phyloP scores from a whole-genome alignment of 495 filamentous ascomycete species.

The Chlorociboria aeruginascens region DNA sequence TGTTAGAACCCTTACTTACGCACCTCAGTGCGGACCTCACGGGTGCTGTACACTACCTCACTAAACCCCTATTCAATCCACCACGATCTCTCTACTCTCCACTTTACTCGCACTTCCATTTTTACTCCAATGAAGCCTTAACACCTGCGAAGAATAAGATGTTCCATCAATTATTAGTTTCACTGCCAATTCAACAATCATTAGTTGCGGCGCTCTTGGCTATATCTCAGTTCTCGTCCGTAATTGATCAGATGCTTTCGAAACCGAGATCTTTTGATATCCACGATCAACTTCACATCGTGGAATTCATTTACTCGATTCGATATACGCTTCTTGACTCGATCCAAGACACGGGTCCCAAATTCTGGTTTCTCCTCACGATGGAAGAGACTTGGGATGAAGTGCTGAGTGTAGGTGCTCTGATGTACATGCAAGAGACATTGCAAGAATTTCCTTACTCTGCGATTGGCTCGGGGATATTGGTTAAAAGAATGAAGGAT shows the following conservation, averaged over 20 bases:
- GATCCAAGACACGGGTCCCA: background rate
- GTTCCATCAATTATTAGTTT: too few relatives aligned
- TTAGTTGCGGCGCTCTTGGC: too few relatives aligned
- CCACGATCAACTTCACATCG: background rate
- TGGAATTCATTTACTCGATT: background rate
- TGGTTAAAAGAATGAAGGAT: background rate
- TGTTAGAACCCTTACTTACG: background rate
- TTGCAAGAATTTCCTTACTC: slow-evolving; percentile 1
- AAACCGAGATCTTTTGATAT: background rate
- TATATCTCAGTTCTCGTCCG: background rate
- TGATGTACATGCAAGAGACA: background rate
- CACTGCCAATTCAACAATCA: too few relatives aligned
- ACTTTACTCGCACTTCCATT: background rate
- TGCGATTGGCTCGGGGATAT: background rate
- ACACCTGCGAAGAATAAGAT: too few relatives aligned
- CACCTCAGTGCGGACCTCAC: background rate
- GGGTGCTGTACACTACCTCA: background rate
- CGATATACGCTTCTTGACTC: background rate
- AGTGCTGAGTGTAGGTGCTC: background rate
- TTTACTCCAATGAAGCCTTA: too few relatives aligned
- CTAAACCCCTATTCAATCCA: background rate
- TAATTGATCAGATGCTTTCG: background rate
- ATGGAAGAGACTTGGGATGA: background rate
- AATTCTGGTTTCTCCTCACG: too few relatives aligned
- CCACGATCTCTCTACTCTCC: background rate